Evolutionary conservation across 2,329 filamentous ascomycete species (phyloP), one percentile per base, ranked within the genome.

Genomic region (Xylaria sp.): DNA sequence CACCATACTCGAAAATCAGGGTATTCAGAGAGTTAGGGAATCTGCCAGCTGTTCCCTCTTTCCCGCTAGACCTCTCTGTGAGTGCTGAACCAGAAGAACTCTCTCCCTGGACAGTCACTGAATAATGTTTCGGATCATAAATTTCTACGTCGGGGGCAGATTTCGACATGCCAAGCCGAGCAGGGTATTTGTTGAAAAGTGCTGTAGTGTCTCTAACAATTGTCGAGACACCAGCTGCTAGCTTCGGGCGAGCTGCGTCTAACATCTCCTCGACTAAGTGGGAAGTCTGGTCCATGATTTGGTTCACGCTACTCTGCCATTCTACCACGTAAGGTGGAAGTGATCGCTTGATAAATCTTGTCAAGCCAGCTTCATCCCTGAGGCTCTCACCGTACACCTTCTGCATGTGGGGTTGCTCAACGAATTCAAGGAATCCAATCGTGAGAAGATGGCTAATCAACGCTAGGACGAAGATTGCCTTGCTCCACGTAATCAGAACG

Each of bases 331-430:
- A 92, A 2, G 90, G 88, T 2, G 96, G 96, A 27, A 99, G 83
- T 11, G 94, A 93, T 69, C 92, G 89, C 78, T 93, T 93, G 77
- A 99, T 87, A 74, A 93, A 97, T 81, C 94, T 96, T 66, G 94
- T 95, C 44, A 99, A 85, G 56, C 96, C 96, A 11, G 96, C 96
- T 78, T 97, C 93, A 70, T 91, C 84, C 66, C 96, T 90, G 51
- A 99, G 83, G 73, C 89, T 90, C 73, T 90, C 86, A 47, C 96
- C 95, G 75, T 99, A 99, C 20, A 98, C 87, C 84, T 97, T 98
- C 78, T 97, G 92, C 94, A 99, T 98, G 79, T 99, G 96, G 15
- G 95, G 96, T 67, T 94, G 90, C 80, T 99, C 96, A 10, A 99
- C 92, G 71, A 95, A 92, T 66, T 97, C 92, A 61, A 99, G 92